phyloP scores from a whole-genome alignment of 352 stramenopile genomes.

The Phytophthora syringae region DNA sequence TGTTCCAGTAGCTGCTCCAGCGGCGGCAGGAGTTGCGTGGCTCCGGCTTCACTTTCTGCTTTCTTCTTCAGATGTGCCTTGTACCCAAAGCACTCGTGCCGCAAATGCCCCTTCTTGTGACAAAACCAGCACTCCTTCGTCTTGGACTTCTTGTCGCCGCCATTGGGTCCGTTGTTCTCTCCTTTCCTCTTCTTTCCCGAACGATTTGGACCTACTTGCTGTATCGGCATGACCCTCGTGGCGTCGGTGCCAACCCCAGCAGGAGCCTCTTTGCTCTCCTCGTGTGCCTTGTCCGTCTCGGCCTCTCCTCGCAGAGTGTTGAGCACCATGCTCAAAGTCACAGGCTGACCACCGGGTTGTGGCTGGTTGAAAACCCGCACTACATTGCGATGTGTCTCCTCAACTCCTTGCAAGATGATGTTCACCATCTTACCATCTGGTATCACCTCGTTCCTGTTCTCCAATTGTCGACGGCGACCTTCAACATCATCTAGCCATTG shows the following conservation, averaged over 20 bases:
- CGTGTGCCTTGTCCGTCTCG: background rate
- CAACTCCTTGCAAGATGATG: conserved; percentile 2
- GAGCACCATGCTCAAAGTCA: background rate
- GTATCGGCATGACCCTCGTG: background rate
- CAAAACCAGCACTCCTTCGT: background rate
- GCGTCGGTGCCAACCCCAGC: background rate
- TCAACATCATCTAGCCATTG: background rate
- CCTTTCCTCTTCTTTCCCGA: background rate
- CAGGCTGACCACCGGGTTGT: background rate
- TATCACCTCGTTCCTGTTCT: conserved; percentile 5
- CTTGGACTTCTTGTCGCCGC: background rate
- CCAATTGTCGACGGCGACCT: background rate
- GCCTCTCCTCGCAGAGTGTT: background rate
- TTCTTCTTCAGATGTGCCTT: background rate
- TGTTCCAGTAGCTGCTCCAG: background rate
- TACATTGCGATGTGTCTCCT: background rate
- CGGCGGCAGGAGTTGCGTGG: background rate
- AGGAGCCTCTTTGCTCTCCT: background rate
- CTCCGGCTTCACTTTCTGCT: background rate
- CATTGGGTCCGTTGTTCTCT: background rate
- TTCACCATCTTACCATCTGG: conserved; percentile 1
- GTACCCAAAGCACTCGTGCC: background rate
- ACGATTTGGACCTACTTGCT: background rate
- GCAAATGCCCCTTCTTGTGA: background rate
- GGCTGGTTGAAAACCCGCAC: background rate